phyloP scores from a whole-genome alignment of 257 asterid species.

The Solanum lycopersicoides region DNA sequence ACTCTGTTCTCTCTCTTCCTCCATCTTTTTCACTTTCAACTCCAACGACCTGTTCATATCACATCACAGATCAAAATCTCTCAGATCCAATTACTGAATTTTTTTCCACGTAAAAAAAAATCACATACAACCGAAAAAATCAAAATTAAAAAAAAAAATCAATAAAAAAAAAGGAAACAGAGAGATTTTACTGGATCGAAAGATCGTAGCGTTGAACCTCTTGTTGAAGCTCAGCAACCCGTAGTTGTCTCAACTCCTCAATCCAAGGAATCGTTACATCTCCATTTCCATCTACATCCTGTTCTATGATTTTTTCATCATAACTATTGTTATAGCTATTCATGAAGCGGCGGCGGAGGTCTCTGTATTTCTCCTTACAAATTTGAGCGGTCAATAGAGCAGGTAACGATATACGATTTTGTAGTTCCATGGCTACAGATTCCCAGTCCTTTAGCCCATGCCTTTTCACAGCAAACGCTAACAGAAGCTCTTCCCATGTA shows the following conservation, averaged over 20 bases:
- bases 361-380: conserved; percentile 15
- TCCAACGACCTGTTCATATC: conserved; percentile 26
- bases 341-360: conserved; percentile 22
- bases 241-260: conserved; percentile 28
- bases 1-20: conserved; percentile 27
- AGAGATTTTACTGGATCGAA: conserved; percentile 24
- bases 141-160: not conserved
- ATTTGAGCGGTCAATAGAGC: conserved; percentile 14
- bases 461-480: conserved; percentile 35
- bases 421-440: conserved; percentile 32
- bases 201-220: conserved; percentile 29
- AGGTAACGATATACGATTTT: conserved; percentile 6
- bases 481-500: conserved; percentile 35
- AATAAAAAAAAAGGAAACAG: not conserved
- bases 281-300: not conserved
- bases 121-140: not conserved
- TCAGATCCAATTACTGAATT: conserved; percentile 13
- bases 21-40: conserved; percentile 31
- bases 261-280: conserved; percentile 15
- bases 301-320: not conserved
- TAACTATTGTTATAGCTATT: not conserved
- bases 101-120: not conserved
- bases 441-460: conserved; percentile 35
- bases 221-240: conserved; percentile 24
- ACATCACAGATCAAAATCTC: conserved; percentile 6